A percentile compares a stretch with the other conserved stretches of the same genome.
Conservation (phyloP, 2,329 filamentous ascomycete species). For the Aspergillus candidus region DNA sequence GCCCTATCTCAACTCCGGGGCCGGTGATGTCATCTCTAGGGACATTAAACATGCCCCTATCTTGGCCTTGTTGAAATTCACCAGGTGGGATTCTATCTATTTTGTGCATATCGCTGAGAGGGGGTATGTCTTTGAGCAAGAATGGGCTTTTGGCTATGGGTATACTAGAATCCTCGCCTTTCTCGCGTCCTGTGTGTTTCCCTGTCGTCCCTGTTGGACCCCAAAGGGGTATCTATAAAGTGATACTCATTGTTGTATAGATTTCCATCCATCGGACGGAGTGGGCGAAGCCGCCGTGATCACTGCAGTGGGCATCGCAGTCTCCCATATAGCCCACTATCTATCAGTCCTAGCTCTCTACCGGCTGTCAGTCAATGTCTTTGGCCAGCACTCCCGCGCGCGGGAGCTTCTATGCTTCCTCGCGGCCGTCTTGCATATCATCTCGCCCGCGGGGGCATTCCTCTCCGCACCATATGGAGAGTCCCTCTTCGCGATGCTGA, state of each 20-base stretch:
- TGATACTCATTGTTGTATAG: constrained; percentile 7
- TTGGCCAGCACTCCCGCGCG: constrained; percentile 30
- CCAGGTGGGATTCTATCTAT: constrained; percentile 59
- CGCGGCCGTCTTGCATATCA: constrained; percentile 66
- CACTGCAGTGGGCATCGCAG: constrained; percentile 52
- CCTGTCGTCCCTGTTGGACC: not conserved
- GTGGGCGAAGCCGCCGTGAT: constrained; percentile 17
- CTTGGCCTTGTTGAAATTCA: constrained; percentile 40
- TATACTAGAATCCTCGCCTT: constrained; percentile 43
- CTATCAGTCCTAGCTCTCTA: constrained; percentile 68
- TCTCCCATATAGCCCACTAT: constrained; percentile 72
- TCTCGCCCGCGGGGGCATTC: constrained; percentile 86
- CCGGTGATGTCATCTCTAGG: constrained; percentile 6
- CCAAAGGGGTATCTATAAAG: no score
- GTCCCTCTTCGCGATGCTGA: constrained; percentile 68
- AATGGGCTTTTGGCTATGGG: constrained; percentile 60
- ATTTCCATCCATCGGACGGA: constrained; percentile 18
- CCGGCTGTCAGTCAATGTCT: constrained; percentile 55
- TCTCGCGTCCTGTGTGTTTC: constrained; percentile 29
- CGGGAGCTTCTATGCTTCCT: constrained; percentile 46
- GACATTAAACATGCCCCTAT: constrained; percentile 11
- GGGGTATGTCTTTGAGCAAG: constrained; percentile 57
- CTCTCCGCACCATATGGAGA: constrained; percentile 83
- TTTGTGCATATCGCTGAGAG: constrained; percentile 49
- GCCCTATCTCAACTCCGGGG: constrained; percentile 16